These are phyloP conservation scores for Suhomyces emberorum DNA, from an alignment of 805 yeast species.

Conservation along the genomic window DNA sequence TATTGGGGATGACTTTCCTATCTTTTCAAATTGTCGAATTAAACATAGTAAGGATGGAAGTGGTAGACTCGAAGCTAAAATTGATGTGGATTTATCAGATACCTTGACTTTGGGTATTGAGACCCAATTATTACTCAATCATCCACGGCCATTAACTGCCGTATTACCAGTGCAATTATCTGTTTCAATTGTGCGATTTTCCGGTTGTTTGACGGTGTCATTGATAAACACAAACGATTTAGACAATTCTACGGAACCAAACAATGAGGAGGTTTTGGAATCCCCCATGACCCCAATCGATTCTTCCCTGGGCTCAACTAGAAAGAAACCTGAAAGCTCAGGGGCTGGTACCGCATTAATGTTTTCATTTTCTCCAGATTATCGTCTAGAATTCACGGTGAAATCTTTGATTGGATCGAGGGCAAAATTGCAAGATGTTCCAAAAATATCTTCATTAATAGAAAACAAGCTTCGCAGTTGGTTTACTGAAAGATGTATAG, in stretches of 20 bases:
- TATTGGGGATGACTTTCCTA: constrained; percentile 93
- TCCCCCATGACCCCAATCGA: neutral
- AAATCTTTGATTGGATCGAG: constrained; percentile 89
- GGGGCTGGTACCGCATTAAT: constrained; percentile 64
- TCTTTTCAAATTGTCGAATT: constrained; percentile 89
- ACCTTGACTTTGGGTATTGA: constrained; percentile 83
- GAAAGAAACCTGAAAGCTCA: constrained; percentile 6
- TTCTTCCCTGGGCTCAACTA: neutral
- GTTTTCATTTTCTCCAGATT: constrained; percentile 90
- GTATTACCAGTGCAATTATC: constrained; percentile 79
- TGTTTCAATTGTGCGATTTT: constrained; percentile 86
- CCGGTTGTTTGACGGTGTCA: constrained; percentile 84
- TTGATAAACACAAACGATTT: constrained; percentile 46
- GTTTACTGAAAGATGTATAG: constrained; percentile 91
- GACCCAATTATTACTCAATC: constrained; percentile 72
- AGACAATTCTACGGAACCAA: constrained; percentile 5
- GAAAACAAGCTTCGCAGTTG: constrained; percentile 80
- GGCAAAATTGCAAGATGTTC: constrained; percentile 88
- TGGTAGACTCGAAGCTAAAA: constrained; percentile 72
- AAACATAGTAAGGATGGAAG: constrained; percentile 53
- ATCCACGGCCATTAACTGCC: constrained; percentile 82
- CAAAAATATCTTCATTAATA: constrained; percentile 80
- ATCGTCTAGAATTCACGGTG: constrained; percentile 82
- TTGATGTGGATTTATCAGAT: constrained; percentile 87
- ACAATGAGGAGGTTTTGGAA: constrained; percentile 21